Evolutionary conservation across 768 basidiomycete species (phyloP).

Genomic region (Lactifluus rugatus): DNA sequence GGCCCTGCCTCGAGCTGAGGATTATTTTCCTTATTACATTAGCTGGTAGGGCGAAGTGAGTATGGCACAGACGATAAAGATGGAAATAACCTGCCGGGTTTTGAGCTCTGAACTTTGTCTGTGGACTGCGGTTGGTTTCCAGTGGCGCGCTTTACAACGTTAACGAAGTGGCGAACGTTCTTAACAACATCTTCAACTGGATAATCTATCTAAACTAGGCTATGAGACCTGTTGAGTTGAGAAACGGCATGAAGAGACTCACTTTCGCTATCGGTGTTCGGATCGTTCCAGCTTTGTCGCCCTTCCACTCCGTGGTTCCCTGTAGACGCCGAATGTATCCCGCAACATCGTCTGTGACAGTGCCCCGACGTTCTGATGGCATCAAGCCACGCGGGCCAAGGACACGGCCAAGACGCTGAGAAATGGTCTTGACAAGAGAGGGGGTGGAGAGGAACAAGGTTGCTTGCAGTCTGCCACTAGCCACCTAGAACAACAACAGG

Average conservation of each 20-base stretch:
- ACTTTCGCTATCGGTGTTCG: constrained; percentile 75
- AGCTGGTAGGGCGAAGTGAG: constrained; percentile 31
- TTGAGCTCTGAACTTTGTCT: constrained; percentile 31
- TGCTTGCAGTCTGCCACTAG: constrained; percentile 63
- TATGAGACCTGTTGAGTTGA: neutral
- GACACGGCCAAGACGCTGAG: constrained; percentile 68
- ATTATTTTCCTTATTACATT: constrained; percentile 73
- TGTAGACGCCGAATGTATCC: constrained; percentile 71
- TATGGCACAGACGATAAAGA: neutral
- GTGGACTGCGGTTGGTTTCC: constrained; percentile 53
- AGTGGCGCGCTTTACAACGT: constrained; percentile 63
- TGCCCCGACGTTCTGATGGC: constrained; percentile 90
- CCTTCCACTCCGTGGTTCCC: constrained; percentile 88
- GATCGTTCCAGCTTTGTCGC: constrained; percentile 78
- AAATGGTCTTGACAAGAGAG: constrained; percentile 66
- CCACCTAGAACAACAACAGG: constrained; percentile 39
- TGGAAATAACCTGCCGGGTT: constrained; percentile 32
- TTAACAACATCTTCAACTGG: constrained; percentile 63
- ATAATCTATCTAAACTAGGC: constrained; percentile 50
- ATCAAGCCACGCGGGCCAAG: constrained; percentile 86
- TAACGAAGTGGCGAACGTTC: constrained; percentile 71
- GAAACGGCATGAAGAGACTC: constrained; percentile 19
- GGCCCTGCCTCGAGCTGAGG: constrained; percentile 78
- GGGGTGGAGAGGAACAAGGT: constrained; percentile 82
- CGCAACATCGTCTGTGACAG: constrained; percentile 83